Conservation (phyloP, 1,139 yeast genomes). For the Taiozyma sp. region DNA sequence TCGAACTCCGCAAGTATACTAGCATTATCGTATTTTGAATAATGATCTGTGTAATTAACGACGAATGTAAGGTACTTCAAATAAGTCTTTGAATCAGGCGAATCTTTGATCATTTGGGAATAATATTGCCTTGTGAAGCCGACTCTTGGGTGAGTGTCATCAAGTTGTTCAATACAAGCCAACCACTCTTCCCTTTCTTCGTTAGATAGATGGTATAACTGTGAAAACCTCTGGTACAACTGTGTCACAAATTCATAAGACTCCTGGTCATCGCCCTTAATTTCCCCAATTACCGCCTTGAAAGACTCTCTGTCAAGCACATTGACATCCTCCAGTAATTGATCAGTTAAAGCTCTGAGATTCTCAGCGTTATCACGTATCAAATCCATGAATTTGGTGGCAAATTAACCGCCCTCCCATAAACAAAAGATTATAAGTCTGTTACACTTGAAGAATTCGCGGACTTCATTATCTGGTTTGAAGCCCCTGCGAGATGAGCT, state of each 20-base stretch:
- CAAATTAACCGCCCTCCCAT: neutral
- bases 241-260: neutral
- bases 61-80: neutral
- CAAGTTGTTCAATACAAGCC: neutral
- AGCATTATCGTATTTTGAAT: neutral
- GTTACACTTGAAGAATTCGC: neutral
- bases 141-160: neutral
- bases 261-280: slow-evolving; percentile 1
- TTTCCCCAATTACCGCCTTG: neutral
- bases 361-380: neutral
- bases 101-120: neutral
- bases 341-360: neutral
- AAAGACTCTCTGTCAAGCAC: neutral
- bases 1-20: neutral
- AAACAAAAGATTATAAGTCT: no score
- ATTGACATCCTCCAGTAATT: neutral
- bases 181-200: neutral
- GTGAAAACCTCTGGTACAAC: neutral
- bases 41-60: neutral
- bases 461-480: neutral
- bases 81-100: neutral
- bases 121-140: neutral
- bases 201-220: neutral
- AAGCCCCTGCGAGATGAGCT: neutral
- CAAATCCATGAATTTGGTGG: neutral